phyloP scores from a whole-genome alignment of 306 rosid species.

The Quercus ilex region DNA sequence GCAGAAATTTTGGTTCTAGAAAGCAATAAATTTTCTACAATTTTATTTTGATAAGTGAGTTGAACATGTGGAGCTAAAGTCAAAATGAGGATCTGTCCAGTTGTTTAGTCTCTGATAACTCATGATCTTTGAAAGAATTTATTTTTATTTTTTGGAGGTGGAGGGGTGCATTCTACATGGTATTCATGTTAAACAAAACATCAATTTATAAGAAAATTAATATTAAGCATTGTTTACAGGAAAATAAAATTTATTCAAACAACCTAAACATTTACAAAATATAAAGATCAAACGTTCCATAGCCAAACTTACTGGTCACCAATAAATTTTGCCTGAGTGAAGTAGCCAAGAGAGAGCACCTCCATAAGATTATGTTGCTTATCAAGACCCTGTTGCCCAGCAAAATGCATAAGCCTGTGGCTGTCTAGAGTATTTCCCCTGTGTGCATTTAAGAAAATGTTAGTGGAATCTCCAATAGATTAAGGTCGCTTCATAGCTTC shows the following conservation, averaged over 20 bases:
- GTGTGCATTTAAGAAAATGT: conserved; percentile 30
- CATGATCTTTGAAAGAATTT: not conserved
- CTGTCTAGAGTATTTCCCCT: conserved; percentile 94
- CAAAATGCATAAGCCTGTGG: conserved; percentile 79
- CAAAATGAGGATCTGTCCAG: not conserved
- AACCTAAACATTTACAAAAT: not conserved
- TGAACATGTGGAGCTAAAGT: not conserved
- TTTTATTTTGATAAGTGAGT: not conserved
- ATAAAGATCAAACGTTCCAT: not conserved
- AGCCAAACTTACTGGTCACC: conserved; percentile 62
- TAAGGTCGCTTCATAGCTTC: not conserved
- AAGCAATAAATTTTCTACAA: not conserved
- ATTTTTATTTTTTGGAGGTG: not conserved
- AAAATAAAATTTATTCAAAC: not conserved
- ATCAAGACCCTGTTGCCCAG: conserved; percentile 62
- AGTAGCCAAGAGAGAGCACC: conserved; percentile 75
- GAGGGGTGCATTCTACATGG: not conserved
- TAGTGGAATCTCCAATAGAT: conserved; percentile 8
- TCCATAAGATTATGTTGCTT: conserved; percentile 82
- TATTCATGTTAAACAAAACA: not conserved
- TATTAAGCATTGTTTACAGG: not conserved
- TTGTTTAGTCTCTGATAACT: not conserved
- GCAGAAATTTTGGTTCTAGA: not conserved
- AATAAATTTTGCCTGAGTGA: conserved; percentile 79
- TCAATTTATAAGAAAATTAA: not conserved